Percentiles rank a stretch among this genome's conserved stretches.
phyloP scores from a whole-genome alignment of 1,139 yeast species.

The Pichia sp. region DNA sequence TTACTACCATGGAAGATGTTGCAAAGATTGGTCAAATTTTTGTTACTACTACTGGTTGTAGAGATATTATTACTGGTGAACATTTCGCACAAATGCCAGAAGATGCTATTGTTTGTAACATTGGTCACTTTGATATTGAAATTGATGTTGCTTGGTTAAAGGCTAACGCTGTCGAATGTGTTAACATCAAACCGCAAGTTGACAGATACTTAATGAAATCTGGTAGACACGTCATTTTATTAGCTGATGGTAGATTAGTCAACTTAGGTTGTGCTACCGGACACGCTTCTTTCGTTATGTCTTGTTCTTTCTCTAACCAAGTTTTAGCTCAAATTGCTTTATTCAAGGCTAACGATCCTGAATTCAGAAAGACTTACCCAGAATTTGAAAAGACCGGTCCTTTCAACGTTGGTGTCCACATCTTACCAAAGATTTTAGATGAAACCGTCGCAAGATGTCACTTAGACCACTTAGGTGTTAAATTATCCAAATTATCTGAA shows the following conservation, averaged over 20 bases:
- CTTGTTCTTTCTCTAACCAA: slow-evolving; percentile 99
- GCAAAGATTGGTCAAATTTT: slow-evolving; percentile 93
- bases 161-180: slow-evolving; percentile 82
- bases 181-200: slow-evolving; percentile 98
- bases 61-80: slow-evolving; percentile 89
- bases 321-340: slow-evolving; percentile 99
- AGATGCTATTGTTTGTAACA: slow-evolving; percentile 99
- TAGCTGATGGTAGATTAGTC: slow-evolving; percentile 99
- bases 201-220: slow-evolving; percentile 90
- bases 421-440: slow-evolving; percentile 96
- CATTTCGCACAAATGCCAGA: slow-evolving; percentile 95
- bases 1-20: slow-evolving; percentile 92
- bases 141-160: slow-evolving; percentile 98
- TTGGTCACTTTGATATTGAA: slow-evolving; percentile 99
- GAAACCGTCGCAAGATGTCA: slow-evolving; percentile 99
- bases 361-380: slow-evolving; percentile 73
- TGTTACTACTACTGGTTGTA: slow-evolving; percentile 99
- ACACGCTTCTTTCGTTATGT: slow-evolving; percentile 98
- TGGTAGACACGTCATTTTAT: slow-evolving; percentile 93
- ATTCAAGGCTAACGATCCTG: slow-evolving; percentile 81
- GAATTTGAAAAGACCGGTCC: slow-evolving; percentile 94
- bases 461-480: slow-evolving; percentile 91
- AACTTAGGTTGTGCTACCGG: slow-evolving; percentile 99
- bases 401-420: slow-evolving; percentile 89
- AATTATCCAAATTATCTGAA: slow-evolving; percentile 68